phyloP scores from a whole-genome alignment of 768 basidiomycete genomes.

The Mycena metata region DNA sequence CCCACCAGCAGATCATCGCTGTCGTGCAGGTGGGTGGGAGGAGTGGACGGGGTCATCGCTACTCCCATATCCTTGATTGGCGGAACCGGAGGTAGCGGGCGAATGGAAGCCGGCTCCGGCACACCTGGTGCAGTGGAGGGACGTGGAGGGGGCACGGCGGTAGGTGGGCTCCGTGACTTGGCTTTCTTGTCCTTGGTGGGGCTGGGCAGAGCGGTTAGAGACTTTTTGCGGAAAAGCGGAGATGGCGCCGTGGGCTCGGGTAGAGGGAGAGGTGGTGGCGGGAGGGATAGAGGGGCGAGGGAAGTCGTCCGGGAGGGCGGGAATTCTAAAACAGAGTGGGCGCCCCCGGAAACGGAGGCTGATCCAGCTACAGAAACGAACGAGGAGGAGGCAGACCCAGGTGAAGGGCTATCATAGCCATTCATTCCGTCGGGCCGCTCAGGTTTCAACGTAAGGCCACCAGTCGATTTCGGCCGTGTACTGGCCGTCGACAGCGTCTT shows the following conservation, averaged over 20 bases:
- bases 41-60: constrained; percentile 2
- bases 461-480: constrained; percentile 38
- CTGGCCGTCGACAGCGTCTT: constrained; percentile 28
- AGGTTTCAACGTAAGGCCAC: constrained; percentile 29
- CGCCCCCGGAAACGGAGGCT: constrained; percentile 14
- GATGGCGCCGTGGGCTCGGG: constrained; percentile 20
- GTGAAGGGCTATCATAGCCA: constrained; percentile 45
- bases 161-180: constrained; percentile 41
- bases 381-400: constrained; percentile 42
- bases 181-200: constrained; percentile 31
- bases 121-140: constrained; percentile 56
- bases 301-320: constrained; percentile 47
- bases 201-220: constrained; percentile 30
- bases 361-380: constrained; percentile 34
- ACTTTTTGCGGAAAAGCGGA: constrained; percentile 34
- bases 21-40: constrained; percentile 16
- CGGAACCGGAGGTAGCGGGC: constrained; percentile 40
- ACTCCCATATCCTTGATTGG: constrained; percentile 28
- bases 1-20: constrained; percentile 15
- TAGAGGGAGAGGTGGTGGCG: constrained; percentile 32
- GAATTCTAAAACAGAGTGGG: constrained; percentile 32
- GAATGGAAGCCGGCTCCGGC: constrained; percentile 29
- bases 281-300: constrained; percentile 35
- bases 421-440: constrained; percentile 40
- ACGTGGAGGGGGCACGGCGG: constrained; percentile 41